These are phyloP conservation scores for Aquilaria yunnanensis DNA, from an alignment of 345 rosid genomes.

Conservation along the genomic window DNA sequence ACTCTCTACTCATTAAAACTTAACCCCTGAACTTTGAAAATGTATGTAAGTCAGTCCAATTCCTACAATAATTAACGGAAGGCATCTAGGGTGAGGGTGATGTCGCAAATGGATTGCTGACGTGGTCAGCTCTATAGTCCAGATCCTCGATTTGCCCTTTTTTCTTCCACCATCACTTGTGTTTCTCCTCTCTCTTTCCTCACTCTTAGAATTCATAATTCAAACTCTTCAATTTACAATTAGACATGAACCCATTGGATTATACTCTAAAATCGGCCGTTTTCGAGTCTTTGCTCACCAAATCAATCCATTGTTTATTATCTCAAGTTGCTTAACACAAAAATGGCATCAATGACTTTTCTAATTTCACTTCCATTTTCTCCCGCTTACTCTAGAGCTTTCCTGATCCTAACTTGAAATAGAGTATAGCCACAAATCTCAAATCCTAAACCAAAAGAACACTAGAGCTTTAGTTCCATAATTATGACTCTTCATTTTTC, in stretches of 20 bases:
- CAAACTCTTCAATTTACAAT: slow-evolving; percentile 2
- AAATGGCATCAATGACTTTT: slow-evolving; percentile 40
- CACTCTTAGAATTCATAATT: slow-evolving; percentile 7
- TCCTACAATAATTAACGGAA: too few species aligned
- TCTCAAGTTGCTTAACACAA: slow-evolving; percentile 26
- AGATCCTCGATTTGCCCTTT: not conserved
- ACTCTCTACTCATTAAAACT: too few species aligned
- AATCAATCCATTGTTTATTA: slow-evolving; percentile 50
- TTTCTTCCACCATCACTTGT: slow-evolving; percentile 22
- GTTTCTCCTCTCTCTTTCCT: slow-evolving; percentile 10
- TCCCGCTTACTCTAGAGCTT: slow-evolving; percentile 41
- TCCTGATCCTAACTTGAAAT: slow-evolving; percentile 28
- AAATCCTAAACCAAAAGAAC: slow-evolving; percentile 22
- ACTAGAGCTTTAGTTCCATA: slow-evolving; percentile 1
- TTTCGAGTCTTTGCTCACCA: slow-evolving; percentile 43
- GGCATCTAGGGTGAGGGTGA: too few species aligned
- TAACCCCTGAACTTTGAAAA: too few species aligned
- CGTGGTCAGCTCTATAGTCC: too few species aligned
- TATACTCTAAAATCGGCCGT: slow-evolving; percentile 15
- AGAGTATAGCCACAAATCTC: slow-evolving; percentile 4
- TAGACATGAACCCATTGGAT: slow-evolving; percentile 23
- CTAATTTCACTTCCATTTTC: slow-evolving; percentile 55
- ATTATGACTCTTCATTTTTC: not conserved
- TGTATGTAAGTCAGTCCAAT: too few species aligned
- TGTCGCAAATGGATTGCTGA: too few species aligned